Conservation (phyloP, 495 filamentous ascomycete species). For the Hypoxylon cercidicola region DNA sequence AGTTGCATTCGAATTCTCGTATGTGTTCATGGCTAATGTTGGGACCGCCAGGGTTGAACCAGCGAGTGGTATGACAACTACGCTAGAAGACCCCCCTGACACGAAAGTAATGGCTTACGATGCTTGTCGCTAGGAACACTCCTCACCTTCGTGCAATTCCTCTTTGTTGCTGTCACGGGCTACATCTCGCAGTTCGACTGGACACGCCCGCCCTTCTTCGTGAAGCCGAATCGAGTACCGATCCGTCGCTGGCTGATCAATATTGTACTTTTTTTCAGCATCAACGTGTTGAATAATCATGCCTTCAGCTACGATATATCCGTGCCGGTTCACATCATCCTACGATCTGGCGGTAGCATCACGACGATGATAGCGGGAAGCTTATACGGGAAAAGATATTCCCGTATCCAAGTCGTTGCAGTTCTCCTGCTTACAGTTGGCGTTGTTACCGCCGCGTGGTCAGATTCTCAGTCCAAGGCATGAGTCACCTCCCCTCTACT, state of each 20-base stretch:
- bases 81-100: slow-evolving; percentile 4
- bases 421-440: slow-evolving; percentile 86
- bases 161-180: slow-evolving; percentile 80
- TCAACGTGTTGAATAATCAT: slow-evolving; percentile 96
- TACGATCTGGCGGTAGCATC: slow-evolving; percentile 93
- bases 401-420: slow-evolving; percentile 77
- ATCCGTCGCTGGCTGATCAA: slow-evolving; percentile 86
- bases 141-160: slow-evolving; percentile 93
- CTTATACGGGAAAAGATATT: slow-evolving; percentile 85
- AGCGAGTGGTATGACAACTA: slow-evolving; percentile 61
- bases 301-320: slow-evolving; percentile 97
- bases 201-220: slow-evolving; percentile 68
- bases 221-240: slow-evolving; percentile 83
- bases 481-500: slow-evolving; percentile 31
- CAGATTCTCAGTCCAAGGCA: slow-evolving; percentile 86
- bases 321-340: slow-evolving; percentile 95
- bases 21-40: slow-evolving; percentile 38
- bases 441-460: slow-evolving; percentile 86
- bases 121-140: slow-evolving; percentile 70
- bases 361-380: slow-evolving; percentile 90
- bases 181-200: slow-evolving; percentile 77
- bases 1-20: slow-evolving; percentile 24
- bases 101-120: slow-evolving; percentile 22
- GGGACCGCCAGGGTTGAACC: slow-evolving; percentile 63
- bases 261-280: slow-evolving; percentile 88